phyloP scores from a whole-genome alignment of 805 yeast species.

The Suhomyces sp. region DNA sequence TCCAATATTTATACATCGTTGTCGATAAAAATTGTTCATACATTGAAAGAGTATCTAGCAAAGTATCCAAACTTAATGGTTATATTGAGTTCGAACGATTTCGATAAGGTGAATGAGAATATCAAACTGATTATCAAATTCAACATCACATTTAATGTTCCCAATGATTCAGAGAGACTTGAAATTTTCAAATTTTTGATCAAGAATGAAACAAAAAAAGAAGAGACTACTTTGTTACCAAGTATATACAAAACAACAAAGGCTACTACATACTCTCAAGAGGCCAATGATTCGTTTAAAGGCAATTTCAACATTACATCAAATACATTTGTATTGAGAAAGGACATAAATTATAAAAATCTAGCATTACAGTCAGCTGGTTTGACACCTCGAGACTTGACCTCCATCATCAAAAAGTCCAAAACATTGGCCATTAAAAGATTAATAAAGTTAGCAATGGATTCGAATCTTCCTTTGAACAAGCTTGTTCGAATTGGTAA shows the following conservation, averaged over 20 bases:
- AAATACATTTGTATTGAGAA: slow-evolving; percentile 24
- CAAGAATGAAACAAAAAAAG: slow-evolving; percentile 15
- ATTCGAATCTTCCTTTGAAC: slow-evolving; percentile 15
- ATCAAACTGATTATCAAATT: slow-evolving; percentile 70
- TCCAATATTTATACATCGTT: slow-evolving; percentile 41
- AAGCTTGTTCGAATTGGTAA: slow-evolving; percentile 43
- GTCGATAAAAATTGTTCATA: slow-evolving; percentile 52
- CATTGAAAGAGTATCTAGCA: slow-evolving; percentile 53
- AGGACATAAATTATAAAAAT: slow-evolving; percentile 45
- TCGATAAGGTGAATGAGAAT: slow-evolving; percentile 64
- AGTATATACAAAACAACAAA: neutral
- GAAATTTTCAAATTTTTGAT: slow-evolving; percentile 56
- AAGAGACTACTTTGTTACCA: neutral
- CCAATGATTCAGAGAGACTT: slow-evolving; percentile 70
- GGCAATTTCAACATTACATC: slow-evolving; percentile 14
- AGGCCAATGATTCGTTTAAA: slow-evolving; percentile 25
- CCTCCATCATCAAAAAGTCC: slow-evolving; percentile 66
- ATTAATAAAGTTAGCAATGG: slow-evolving; percentile 31
- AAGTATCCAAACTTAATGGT: slow-evolving; percentile 43
- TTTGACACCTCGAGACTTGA: slow-evolving; percentile 77
- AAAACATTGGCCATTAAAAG: slow-evolving; percentile 55
- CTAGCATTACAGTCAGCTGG: slow-evolving; percentile 91
- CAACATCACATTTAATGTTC: slow-evolving; percentile 73
- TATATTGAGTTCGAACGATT: slow-evolving; percentile 67
- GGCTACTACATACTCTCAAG: slow-evolving; percentile 10